Conservation (phyloP, 148 eudicot genomes). For the Arctostaphylos glauca region DNA sequence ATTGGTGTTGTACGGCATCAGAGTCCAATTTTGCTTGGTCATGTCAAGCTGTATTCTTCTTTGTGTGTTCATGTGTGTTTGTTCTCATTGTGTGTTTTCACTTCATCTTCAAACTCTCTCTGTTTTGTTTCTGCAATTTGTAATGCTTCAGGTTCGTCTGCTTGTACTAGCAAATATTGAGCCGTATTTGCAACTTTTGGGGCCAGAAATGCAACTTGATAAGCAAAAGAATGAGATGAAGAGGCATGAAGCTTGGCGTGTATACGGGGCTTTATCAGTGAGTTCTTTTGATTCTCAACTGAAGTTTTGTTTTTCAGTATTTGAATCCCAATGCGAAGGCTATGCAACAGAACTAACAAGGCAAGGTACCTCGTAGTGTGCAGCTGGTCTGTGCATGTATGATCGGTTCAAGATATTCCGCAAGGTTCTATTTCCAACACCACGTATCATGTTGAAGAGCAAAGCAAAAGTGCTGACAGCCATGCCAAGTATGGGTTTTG, state of each 20-base stretch:
- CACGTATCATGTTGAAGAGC: conserved; percentile 33
- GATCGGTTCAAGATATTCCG: conserved; percentile 62
- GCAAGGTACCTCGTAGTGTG: conserved; percentile 43
- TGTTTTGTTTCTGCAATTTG: neutral
- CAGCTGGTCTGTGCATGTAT: conserved; percentile 66
- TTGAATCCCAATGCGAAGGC: neutral
- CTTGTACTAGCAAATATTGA: conserved; percentile 67
- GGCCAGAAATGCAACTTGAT: conserved; percentile 63
- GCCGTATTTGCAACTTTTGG: conserved; percentile 61
- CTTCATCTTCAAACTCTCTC: neutral
- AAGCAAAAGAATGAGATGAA: conserved; percentile 68
- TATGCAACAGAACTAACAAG: neutral
- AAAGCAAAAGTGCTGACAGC: conserved; percentile 38
- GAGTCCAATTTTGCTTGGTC: neutral
- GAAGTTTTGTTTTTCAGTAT: neutral
- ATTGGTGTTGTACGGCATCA: neutral
- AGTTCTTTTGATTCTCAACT: conserved; percentile 19
- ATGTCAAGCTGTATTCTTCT: neutral
- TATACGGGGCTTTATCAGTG: conserved; percentile 73
- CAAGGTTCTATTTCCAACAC: conserved; percentile 39
- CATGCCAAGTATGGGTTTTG: conserved; percentile 31
- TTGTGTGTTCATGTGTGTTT: neutral
- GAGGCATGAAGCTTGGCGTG: conserved; percentile 78
- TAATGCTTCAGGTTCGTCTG: conserved; percentile 48
- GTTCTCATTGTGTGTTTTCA: neutral